phyloP scores from a whole-genome alignment of 139 green algal genomes.

The Volvox africanus region DNA sequence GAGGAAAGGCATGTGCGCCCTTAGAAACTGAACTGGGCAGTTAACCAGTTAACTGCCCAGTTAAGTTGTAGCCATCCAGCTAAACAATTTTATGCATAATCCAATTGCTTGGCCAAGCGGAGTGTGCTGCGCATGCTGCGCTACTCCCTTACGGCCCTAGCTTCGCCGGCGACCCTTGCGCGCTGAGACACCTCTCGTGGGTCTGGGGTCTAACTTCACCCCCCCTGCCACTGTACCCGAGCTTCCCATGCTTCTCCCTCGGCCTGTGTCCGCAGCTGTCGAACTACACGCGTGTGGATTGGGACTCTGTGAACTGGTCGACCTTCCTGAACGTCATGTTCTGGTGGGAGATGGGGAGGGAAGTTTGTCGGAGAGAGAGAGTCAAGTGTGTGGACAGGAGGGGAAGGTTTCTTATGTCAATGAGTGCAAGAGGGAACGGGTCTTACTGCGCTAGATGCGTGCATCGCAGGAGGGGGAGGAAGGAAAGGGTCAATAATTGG shows the following conservation, averaged over 20 bases:
- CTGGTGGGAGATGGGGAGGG: conserved; percentile 69
- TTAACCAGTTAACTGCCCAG: too few species aligned
- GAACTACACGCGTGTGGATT: conserved; percentile 61
- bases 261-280: not conserved
- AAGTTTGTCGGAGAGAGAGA: not conserved
- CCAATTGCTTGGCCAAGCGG: too few species aligned
- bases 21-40: not conserved
- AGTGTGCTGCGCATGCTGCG: too few species aligned
- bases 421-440: too few species aligned
- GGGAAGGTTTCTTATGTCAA: not conserved
- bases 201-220: too few species aligned
- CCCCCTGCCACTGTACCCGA: too few species aligned
- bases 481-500: not conserved
- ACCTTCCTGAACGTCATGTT: conserved; percentile 97
- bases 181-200: too few species aligned
- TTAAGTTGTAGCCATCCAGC: too few species aligned
- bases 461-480: not conserved
- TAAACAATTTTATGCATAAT: too few species aligned
- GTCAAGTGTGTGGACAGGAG: not conserved
- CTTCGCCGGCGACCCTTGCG: too few species aligned
- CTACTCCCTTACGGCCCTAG: too few species aligned
- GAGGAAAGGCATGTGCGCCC: not conserved
- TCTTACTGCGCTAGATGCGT: too few species aligned
- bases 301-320: conserved; percentile 80
- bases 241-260: not conserved